Evolutionary conservation across 23 red algal species (phyloP).

Genomic region (Gracilaria gracilis): DNA sequence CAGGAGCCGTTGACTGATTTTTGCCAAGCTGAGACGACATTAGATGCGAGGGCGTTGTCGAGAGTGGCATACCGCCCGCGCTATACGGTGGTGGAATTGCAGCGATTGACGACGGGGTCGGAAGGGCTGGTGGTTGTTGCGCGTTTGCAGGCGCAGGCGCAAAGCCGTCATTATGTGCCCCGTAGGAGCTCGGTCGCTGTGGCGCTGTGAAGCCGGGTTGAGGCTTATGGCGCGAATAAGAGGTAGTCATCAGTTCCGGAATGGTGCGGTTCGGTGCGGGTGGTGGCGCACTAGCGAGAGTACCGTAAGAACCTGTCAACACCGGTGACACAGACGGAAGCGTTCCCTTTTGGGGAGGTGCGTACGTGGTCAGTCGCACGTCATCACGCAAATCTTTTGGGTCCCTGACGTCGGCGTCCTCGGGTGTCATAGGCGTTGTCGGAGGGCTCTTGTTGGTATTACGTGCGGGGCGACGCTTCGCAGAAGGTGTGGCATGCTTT

Average conservation of each 20-base stretch:
- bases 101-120: not conserved
- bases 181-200: not conserved
- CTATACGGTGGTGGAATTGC: not conserved
- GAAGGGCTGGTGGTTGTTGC: not conserved
- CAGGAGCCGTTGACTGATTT: not conserved
- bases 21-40: not conserved
- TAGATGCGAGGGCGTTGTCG: not conserved
- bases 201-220: not conserved
- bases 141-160: not conserved
- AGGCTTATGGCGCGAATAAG: not conserved
- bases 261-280: not conserved
- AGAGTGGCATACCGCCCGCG: not conserved
- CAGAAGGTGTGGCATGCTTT: not conserved
- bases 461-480: slow-evolving; percentile 1
- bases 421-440: slow-evolving; percentile 16
- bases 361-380: not conserved
- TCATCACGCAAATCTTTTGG: not conserved
- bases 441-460: not conserved
- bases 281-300: not conserved
- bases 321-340: not conserved
- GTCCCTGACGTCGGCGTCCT: not conserved
- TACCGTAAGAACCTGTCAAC: not conserved
- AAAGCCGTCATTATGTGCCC: not conserved
- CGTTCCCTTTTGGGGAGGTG: not conserved
- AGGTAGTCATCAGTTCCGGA: not conserved